Evolutionary conservation across 371 early-diverging fungal genomes (phyloP), one percentile per base, ranked within the genome.

Genomic region (Rhizopus sp.): DNA sequence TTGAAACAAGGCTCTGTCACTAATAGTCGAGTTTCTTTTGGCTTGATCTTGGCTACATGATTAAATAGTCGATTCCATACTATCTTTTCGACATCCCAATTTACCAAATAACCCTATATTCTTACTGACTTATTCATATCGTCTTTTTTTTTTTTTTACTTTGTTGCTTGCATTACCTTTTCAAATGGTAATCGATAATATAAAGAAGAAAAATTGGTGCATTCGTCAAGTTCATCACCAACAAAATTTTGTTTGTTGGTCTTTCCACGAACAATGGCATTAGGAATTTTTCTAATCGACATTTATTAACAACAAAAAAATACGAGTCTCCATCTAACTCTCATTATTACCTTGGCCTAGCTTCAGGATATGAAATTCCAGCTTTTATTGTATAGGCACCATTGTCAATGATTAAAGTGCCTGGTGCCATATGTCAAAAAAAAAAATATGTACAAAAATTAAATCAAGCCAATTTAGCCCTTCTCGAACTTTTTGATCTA

Each of bases 1-100:
- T 93, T 93, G 62, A 93, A 84, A 45, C 83, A 81, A 16, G 94
- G 94, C 45, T 93, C 93, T 5, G 92, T 90, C 15, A 93, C 57
- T n/a, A 90, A 17, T 13, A 94, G 64, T 9, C 72, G 72, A 1
- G 88, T 88, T 7, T 81, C 73, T 38, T 68, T 58, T 15, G 93
- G 88, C 16, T 85, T 77, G 55, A 86, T 81, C 80, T 79, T 72
- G n/a, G 86, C 53, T 4, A 85, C 80, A 44, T 83, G 72, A 50
- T 75, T 73, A 50, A 89, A 85, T 5, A 88, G 40, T 23, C 93
- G 78, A 59, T 93, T 91, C 94, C 92, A 92, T 30, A 93, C 69
- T 33, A 81, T 81, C 47, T 84, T 77, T 72, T 93, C 88, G 4
- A 86, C 79, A 46, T 87, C 88, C 93, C 93, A 93, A 45, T 85